Evolutionary conservation across 805 yeast genomes (phyloP).

Genomic region (Candida silvicultrix): DNA sequence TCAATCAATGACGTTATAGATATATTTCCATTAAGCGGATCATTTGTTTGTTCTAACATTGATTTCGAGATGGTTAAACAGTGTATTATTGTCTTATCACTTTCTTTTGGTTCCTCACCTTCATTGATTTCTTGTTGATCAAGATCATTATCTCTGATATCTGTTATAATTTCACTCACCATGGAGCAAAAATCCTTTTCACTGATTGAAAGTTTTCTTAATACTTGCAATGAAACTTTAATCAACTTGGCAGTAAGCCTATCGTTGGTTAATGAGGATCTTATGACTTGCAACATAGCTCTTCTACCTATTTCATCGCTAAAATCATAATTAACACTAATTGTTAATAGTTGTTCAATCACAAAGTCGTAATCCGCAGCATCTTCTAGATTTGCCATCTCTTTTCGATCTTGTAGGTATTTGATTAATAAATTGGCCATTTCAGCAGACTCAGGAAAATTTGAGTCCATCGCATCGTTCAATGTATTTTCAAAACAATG

Average conservation of each 20-base stretch:
- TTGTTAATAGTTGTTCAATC: slow-evolving; percentile 61
- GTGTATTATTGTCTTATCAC: slow-evolving; percentile 42
- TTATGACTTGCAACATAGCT: slow-evolving; percentile 53
- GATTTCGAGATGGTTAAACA: slow-evolving; percentile 66
- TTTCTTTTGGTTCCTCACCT: slow-evolving; percentile 21
- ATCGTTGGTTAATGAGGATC: slow-evolving; percentile 54
- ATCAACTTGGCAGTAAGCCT: slow-evolving; percentile 48
- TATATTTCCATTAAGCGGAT: slow-evolving; percentile 57
- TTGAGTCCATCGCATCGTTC: slow-evolving; percentile 51
- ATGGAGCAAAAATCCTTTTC: slow-evolving; percentile 82
- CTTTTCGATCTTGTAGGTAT: slow-evolving; percentile 46
- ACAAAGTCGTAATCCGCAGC: slow-evolving; percentile 63
- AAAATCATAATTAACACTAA: slow-evolving; percentile 71
- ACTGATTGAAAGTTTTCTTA: slow-evolving; percentile 64
- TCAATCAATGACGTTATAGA: slow-evolving; percentile 66
- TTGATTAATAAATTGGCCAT: slow-evolving; percentile 53
- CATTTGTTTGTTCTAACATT: slow-evolving; percentile 60
- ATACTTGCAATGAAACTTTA: slow-evolving; percentile 53
- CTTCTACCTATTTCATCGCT: slow-evolving; percentile 90
- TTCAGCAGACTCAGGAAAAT: slow-evolving; percentile 74
- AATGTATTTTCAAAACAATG: slow-evolving; percentile 53
- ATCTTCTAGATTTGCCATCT: slow-evolving; percentile 27
- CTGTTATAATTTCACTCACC: slow-evolving; percentile 81
- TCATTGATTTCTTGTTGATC: slow-evolving; percentile 19
- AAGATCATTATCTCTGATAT: slow-evolving; percentile 58